Percentiles rank a stretch among this genome's conserved stretches.
Evolutionary conservation across 768 basidiomycete species (phyloP).

Genomic region (Suillus luteus): DNA sequence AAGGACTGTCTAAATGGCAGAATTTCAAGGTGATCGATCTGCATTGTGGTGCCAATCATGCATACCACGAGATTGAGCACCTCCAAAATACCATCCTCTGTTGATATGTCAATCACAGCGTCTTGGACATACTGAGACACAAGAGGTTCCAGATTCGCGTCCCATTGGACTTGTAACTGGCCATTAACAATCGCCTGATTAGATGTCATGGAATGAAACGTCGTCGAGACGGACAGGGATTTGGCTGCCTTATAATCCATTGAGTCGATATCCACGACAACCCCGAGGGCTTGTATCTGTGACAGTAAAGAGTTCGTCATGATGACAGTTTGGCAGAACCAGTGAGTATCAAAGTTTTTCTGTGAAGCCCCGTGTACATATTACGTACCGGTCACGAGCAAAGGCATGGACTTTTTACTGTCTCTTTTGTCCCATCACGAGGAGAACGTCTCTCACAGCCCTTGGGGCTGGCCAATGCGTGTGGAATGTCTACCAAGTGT

Average conservation of each 20-base stretch:
- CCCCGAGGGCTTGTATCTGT: slow-evolving; percentile 36
- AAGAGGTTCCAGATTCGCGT: slow-evolving; percentile 31
- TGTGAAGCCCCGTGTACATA: background rate
- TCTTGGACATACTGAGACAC: slow-evolving; percentile 34
- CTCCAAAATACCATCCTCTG: slow-evolving; percentile 32
- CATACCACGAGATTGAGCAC: slow-evolving; percentile 43
- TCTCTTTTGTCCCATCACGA: background rate
- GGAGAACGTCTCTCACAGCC: background rate
- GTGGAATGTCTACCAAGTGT: background rate
- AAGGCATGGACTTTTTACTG: background rate
- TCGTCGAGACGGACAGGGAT: slow-evolving; percentile 30
- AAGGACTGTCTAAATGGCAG: slow-evolving; percentile 41
- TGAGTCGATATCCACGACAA: slow-evolving; percentile 47
- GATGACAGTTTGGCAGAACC: slow-evolving; percentile 8
- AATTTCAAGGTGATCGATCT: slow-evolving; percentile 4
- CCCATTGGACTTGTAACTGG: slow-evolving; percentile 37
- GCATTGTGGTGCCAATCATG: slow-evolving; percentile 3
- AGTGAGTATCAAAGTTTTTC: background rate
- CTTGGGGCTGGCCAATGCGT: background rate
- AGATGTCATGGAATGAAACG: slow-evolving; percentile 51
- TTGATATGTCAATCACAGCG: slow-evolving; percentile 14
- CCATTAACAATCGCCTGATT: slow-evolving; percentile 48
- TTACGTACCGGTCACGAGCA: slow-evolving; percentile 6
- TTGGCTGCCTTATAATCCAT: slow-evolving; percentile 46
- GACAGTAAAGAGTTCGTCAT: slow-evolving; percentile 37